phyloP scores from a whole-genome alignment of 805 yeast genomes.

The Metschnikowia arizonensis region DNA sequence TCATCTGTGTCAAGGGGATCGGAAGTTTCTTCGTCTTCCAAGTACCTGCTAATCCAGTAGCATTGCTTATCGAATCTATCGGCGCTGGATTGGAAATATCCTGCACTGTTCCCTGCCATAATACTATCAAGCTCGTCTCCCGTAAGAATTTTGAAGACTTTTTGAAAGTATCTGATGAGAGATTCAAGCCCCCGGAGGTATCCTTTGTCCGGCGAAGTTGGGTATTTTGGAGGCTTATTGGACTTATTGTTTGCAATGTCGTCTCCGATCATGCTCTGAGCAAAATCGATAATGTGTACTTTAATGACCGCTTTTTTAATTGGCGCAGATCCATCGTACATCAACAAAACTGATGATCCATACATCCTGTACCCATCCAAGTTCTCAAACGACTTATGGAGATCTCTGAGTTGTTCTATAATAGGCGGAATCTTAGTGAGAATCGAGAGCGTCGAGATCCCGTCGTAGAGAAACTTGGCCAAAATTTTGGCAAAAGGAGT shows the following conservation, averaged over 20 bases:
- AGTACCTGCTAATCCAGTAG: conserved; percentile 14
- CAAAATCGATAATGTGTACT: conserved; percentile 91
- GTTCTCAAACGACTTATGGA: conserved; percentile 50
- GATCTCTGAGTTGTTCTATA: conserved; percentile 53
- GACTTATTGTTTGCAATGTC: conserved; percentile 26
- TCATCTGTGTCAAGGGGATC: conserved; percentile 6
- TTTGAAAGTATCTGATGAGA: conserved; percentile 61
- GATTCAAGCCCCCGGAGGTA: conserved; percentile 77
- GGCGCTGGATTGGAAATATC: conserved; percentile 1
- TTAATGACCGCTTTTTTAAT: conserved; percentile 18
- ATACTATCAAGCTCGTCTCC: conserved; percentile 25
- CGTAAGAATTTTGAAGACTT: conserved; percentile 55
- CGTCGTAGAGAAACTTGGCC: conserved; percentile 77
- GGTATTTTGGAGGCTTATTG: conserved; percentile 70
- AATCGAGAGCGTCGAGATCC: conserved; percentile 53
- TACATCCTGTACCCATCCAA: conserved; percentile 80
- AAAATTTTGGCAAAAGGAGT: conserved; percentile 72
- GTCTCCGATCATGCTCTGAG: conserved; percentile 75
- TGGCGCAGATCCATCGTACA: conserved; percentile 69
- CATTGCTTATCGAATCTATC: conserved; percentile 2
- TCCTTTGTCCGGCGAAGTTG: conserved; percentile 68
- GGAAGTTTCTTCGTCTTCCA: conserved; percentile 9
- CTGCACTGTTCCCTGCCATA: conserved; percentile 8
- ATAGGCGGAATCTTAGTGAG: conserved; percentile 63
- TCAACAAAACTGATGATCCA: conserved; percentile 82